phyloP scores from a whole-genome alignment of 2,329 filamentous ascomycete genomes.

The Scedosporium apiospermum region DNA sequence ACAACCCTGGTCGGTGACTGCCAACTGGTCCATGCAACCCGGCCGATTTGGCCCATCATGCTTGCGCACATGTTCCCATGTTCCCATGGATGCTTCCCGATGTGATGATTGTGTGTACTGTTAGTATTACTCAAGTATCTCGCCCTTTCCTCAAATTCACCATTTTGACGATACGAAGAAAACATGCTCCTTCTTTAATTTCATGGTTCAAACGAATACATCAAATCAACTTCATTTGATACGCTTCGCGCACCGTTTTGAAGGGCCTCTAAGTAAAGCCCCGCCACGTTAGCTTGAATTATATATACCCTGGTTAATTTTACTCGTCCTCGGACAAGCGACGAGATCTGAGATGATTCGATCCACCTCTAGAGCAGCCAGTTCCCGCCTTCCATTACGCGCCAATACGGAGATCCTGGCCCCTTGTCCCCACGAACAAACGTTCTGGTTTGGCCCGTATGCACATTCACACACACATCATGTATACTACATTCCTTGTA shows the following conservation, averaged over 20 bases:
- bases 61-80: background rate
- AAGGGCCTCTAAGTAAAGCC: background rate
- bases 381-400: background rate
- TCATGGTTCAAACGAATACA: background rate
- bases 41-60: slow-evolving; percentile 2
- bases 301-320: background rate
- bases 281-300: background rate
- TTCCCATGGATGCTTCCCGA: background rate
- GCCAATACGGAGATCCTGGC: background rate
- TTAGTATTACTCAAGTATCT: background rate
- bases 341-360: background rate
- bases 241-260: background rate
- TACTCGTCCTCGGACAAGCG: background rate
- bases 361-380: background rate
- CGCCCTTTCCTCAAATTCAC: background rate
- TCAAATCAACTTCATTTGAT: background rate
- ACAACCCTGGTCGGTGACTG: slow-evolving; percentile 2
- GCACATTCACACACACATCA: background rate
- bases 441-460: background rate
- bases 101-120: background rate
- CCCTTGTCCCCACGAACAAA: background rate
- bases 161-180: background rate
- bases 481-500: background rate
- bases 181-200: background rate
- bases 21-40: slow-evolving; percentile 5